Percentiles rank a stretch among this genome's conserved stretches.
Evolutionary conservation across 768 basidiomycete genomes (phyloP).

Genomic region (Rhodosporidiobolus sp.): DNA sequence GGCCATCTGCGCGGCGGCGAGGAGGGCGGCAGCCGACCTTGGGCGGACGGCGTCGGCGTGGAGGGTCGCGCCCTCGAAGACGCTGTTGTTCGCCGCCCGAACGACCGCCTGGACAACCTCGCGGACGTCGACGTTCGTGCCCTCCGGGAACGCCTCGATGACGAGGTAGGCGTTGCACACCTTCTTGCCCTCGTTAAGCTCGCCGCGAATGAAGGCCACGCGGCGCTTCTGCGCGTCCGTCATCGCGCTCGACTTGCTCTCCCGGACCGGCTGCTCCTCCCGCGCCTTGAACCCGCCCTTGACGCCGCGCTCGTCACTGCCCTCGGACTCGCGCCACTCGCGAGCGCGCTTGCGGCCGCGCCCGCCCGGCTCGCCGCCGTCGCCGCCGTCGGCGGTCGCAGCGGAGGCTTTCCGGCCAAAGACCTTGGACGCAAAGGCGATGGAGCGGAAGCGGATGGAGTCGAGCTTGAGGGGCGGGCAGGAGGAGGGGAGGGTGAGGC

Average conservation of each 20-base stretch:
- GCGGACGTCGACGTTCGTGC: not conserved
- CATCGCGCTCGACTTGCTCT: constrained; percentile 58
- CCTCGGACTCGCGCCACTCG: constrained; percentile 52
- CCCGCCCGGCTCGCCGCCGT: constrained; percentile 51
- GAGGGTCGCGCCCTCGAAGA: constrained; percentile 72
- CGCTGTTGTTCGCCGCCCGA: constrained; percentile 62
- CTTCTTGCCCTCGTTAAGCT: constrained; percentile 74
- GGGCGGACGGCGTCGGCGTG: constrained; percentile 68
- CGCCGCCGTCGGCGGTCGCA: constrained; percentile 46
- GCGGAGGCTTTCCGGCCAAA: constrained; percentile 47
- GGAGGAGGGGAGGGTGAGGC: constrained; percentile 50
- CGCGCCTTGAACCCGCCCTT: constrained; percentile 32
- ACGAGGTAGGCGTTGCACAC: constrained; percentile 85
- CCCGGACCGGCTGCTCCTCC: constrained; percentile 15
- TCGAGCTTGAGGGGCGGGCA: constrained; percentile 68
- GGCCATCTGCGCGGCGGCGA: constrained; percentile 46
- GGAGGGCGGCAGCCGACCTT: constrained; percentile 46
- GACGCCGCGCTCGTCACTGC: constrained; percentile 34
- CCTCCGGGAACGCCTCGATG: constrained; percentile 51
- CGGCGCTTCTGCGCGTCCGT: constrained; percentile 84
- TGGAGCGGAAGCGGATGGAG: constrained; percentile 86
- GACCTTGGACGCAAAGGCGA: constrained; percentile 82
- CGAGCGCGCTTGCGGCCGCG: constrained; percentile 49
- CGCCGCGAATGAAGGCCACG: constrained; percentile 87
- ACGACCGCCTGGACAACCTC: constrained; percentile 53